Percentiles rank a stretch among this genome's conserved stretches.
phyloP scores from a whole-genome alignment of 495 filamentous ascomycete genomes.

The Annulohypoxylon stygium region DNA sequence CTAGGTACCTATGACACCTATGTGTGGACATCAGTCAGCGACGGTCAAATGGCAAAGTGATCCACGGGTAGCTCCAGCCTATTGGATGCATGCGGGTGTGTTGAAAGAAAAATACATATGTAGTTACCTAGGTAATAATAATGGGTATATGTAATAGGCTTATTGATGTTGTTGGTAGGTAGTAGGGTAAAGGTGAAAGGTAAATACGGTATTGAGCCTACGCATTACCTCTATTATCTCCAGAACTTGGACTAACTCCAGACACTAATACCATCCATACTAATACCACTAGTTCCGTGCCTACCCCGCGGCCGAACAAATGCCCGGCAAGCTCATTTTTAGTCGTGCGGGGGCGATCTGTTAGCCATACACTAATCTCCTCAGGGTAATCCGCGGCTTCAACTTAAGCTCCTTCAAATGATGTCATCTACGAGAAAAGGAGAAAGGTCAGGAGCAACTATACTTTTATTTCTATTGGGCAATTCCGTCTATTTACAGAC shows the following conservation, averaged over 20 bases:
- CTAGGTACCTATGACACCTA: not conserved
- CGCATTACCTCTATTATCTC: too few species aligned
- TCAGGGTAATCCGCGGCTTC: constrained; percentile 36
- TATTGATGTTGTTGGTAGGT: too few species aligned
- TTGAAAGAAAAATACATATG: too few species aligned
- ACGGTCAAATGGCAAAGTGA: not conserved
- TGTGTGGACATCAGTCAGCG: constrained; percentile 17
- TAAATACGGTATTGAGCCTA: too few species aligned
- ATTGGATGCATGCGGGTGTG: too few species aligned
- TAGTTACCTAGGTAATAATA: not conserved
- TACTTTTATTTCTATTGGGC: constrained; percentile 23
- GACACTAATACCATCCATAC: not conserved
- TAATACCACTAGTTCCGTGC: too few species aligned
- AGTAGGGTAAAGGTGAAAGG: too few species aligned
- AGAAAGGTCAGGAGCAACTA: not conserved
- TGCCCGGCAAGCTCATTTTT: constrained; percentile 24
- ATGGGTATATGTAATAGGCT: too few species aligned
- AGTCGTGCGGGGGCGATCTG: constrained; percentile 9
- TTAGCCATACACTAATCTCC: not conserved
- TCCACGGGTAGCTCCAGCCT: not conserved
- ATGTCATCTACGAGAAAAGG: constrained; percentile 25
- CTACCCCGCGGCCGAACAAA: constrained; percentile 35
- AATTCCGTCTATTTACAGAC: constrained; percentile 18
- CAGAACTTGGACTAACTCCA: too few species aligned
- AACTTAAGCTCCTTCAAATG: constrained; percentile 2